These are phyloP conservation scores for Sporormia fimetaria DNA, from an alignment of 495 filamentous ascomycete genomes.

Conservation along the genomic window DNA sequence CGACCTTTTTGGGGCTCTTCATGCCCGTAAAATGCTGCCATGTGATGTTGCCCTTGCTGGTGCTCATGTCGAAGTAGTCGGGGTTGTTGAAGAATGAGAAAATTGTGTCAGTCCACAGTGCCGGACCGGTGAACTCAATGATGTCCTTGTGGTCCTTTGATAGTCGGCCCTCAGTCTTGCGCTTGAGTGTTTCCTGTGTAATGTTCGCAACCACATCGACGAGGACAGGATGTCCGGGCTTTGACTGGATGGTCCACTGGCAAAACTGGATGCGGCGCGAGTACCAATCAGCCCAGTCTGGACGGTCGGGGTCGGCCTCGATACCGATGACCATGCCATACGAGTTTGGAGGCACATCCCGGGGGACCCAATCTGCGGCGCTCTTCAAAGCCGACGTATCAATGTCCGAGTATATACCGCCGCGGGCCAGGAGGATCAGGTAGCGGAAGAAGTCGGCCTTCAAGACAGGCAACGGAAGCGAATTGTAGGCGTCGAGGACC, in stretches of 20 bases:
- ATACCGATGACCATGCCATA: constrained; percentile 87
- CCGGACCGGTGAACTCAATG: constrained; percentile 94
- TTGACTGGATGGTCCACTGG: constrained; percentile 96
- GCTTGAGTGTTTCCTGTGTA: constrained; percentile 65
- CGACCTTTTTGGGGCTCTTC: constrained; percentile 68
- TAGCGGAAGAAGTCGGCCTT: constrained; percentile 99
- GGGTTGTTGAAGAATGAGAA: constrained; percentile 90
- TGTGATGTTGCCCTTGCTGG: constrained; percentile 61
- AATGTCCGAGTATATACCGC: constrained; percentile 94
- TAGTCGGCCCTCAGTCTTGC: constrained; percentile 60
- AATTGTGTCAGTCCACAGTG: constrained; percentile 85
- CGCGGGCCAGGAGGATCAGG: constrained; percentile 81
- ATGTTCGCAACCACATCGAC: constrained; percentile 79
- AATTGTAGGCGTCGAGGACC: constrained; percentile 81
- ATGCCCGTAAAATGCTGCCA: constrained; percentile 87
- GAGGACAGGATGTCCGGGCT: constrained; percentile 86
- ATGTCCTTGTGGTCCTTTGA: constrained; percentile 58
- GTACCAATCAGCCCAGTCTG: constrained; percentile 93
- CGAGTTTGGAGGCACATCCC: constrained; percentile 57
- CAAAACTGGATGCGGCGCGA: constrained; percentile 93
- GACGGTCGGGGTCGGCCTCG: constrained; percentile 86
- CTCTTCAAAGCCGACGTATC: constrained; percentile 78
- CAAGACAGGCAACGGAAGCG: constrained; percentile 74
- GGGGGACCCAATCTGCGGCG: constrained; percentile 78
- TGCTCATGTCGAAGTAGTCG: constrained; percentile 71